phyloP scores from a whole-genome alignment of 2,329 filamentous ascomycete genomes.

The Trichoderma oligosporum region DNA sequence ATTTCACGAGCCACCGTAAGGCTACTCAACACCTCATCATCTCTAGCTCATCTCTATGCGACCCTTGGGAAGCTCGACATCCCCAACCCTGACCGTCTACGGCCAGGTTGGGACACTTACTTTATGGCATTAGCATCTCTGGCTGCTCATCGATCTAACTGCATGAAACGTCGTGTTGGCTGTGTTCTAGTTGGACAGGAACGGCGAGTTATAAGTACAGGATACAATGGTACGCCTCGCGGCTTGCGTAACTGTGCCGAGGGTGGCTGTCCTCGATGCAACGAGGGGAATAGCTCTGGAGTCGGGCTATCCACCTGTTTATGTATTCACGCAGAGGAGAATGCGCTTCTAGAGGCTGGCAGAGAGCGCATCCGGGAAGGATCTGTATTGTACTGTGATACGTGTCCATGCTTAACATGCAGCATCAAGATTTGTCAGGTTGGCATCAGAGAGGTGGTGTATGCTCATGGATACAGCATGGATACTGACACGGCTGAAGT shows the following conservation, averaged over 20 bases:
- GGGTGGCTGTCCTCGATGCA: conserved; percentile 86
- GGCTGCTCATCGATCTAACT: conserved; percentile 86
- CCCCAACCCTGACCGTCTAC: conserved; percentile 70
- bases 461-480: conserved; percentile 92
- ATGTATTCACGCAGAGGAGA: conserved; percentile 98
- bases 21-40: conserved; percentile 77
- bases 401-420: conserved; percentile 94
- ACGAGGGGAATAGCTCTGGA: conserved; percentile 66
- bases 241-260: conserved; percentile 87
- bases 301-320: conserved; percentile 79
- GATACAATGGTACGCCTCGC: conserved; percentile 96
- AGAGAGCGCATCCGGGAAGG: conserved; percentile 81
- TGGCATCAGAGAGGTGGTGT: conserved; percentile 92
- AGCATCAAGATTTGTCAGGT: conserved; percentile 98
- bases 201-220: conserved; percentile 85
- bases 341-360: conserved; percentile 90
- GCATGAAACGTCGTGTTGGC: conserved; percentile 95
- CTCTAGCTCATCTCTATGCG: conserved; percentile 65
- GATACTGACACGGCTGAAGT: conserved; percentile 79
- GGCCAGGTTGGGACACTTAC: conserved; percentile 93
- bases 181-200: conserved; percentile 82
- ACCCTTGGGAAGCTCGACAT: conserved; percentile 74
- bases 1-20: conserved; percentile 79
- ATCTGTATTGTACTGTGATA: conserved; percentile 87
- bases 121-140: conserved; percentile 97